These are phyloP conservation scores for Cyanidiococcus yangmingshanensis DNA, from an alignment of 23 red algal species.

Conservation along the genomic window DNA sequence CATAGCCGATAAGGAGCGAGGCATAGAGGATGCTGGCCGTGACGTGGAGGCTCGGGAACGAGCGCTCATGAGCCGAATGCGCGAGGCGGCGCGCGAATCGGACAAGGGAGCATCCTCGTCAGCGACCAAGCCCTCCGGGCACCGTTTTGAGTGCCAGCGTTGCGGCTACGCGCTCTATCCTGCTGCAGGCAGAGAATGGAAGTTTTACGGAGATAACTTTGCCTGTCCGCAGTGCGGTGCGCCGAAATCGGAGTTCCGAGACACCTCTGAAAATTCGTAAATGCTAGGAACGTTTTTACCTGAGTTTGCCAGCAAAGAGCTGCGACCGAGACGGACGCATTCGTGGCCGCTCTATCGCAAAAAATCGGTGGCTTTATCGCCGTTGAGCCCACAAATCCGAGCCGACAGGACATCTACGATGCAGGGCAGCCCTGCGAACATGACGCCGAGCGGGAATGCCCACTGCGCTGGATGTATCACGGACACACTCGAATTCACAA, in stretches of 20 bases:
- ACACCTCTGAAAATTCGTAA: conserved; percentile 24
- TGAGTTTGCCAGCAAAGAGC: no score
- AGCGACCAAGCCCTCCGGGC: conserved; percentile 44
- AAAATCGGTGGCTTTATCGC: no score
- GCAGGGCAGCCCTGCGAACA: no score
- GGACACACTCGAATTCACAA: no score
- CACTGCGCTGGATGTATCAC: no score
- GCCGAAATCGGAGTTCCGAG: conserved; percentile 72
- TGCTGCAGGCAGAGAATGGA: conserved; percentile 63
- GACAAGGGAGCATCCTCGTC: conserved; percentile 25
- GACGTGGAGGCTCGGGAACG: background rate
- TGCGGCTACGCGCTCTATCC: conserved; percentile 90
- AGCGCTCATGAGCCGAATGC: background rate
- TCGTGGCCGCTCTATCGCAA: no score
- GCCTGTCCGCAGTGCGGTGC: conserved; percentile 81
- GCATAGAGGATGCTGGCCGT: background rate
- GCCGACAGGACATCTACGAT: no score
- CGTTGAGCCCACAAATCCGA: no score
- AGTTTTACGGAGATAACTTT: conserved; percentile 80
- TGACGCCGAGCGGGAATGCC: no score
- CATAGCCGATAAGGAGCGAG: background rate
- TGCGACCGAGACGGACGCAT: no score
- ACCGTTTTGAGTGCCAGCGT: conserved; percentile 68
- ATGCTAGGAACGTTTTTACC: background rate
- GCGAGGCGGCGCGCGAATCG: background rate